Evolutionary conservation across 495 filamentous ascomycete genomes (phyloP).

Genomic region (Sordaria brevicollis): DNA sequence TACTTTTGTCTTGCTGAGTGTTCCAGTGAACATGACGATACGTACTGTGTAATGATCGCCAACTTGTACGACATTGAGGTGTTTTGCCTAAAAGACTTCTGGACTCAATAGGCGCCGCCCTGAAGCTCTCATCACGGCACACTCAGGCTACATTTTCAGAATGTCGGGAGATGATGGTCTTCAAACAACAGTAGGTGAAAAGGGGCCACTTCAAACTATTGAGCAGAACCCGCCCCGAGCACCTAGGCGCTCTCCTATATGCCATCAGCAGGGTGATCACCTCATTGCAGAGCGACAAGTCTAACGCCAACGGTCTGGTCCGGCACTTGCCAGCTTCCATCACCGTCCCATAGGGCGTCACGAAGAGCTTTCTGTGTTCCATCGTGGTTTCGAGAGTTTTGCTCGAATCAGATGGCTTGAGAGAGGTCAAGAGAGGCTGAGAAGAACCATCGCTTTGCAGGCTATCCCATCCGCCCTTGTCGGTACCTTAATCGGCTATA

Average conservation of each 20-base stretch:
- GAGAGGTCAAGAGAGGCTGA: background rate
- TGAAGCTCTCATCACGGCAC: background rate
- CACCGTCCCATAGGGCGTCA: background rate
- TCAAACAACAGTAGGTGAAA: background rate
- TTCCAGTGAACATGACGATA: background rate
- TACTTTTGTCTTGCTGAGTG: background rate
- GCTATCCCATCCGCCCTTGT: background rate
- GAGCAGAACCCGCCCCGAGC: background rate
- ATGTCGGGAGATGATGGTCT: background rate
- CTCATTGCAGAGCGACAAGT: background rate
- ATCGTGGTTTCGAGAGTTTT: background rate
- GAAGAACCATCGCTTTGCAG: background rate
- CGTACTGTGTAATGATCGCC: background rate
- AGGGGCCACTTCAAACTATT: background rate
- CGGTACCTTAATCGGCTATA: background rate
- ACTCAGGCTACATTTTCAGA: background rate
- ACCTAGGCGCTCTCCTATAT: background rate
- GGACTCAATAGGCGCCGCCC: background rate
- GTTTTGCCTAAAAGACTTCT: background rate
- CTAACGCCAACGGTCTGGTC: background rate
- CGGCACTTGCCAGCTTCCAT: background rate
- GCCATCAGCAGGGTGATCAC: background rate
- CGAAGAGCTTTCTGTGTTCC: background rate
- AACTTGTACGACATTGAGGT: background rate
- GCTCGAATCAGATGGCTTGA: background rate